Evolutionary conservation across 148 eudicot genomes (phyloP), one percentile per base, ranked within the genome.

Genomic region (Rhododendron mucronatum): DNA sequence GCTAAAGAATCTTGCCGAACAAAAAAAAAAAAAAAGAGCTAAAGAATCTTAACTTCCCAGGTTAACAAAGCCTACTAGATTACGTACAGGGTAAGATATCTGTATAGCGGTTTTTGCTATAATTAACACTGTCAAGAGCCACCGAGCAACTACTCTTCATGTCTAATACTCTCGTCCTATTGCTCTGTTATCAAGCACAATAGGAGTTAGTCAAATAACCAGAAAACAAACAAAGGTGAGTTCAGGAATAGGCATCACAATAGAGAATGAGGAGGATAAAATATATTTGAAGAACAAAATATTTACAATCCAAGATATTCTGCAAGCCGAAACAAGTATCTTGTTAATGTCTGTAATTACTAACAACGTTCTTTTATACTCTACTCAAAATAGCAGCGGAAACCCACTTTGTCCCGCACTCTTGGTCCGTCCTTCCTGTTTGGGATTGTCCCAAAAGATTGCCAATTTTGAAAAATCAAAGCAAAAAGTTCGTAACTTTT

Each of bases 61-160:
- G 55, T 30, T 51, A 76, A 67, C 48, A 48, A 30, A 55, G 44
- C 53, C 5, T 53, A 82, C 23, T 81, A n/a, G 74, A 67, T 45
- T 59, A 82, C 90, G 87, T 95, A 95, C 99, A 96, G 83, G 99
- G 97, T 89, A 96, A 3, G 81, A 96, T 92, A 92, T 96, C 96
- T 45, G 92, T 85, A 86, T 96, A 96, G 78, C 99, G 96, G 85
- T 96, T 96, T 92, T 96, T 96, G 86, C 86, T 87, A 88, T 28
- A 78, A 89, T 96, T 96, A 78, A 87, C 91, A 28, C 50, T 57
- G 51, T 91, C 91, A 86, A 86, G 91, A 88, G 99, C 99, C 87
- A 96, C 98, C 4, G 86, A 85, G 87, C 97, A 95, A 82, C 86
- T 88, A 67, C 80, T 90, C 83, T 88, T 59, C 94, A 55, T 88